These are phyloP conservation scores for Euryodendron excelsum DNA, from an alignment of 148 eudicot species.

Conservation along the genomic window DNA sequence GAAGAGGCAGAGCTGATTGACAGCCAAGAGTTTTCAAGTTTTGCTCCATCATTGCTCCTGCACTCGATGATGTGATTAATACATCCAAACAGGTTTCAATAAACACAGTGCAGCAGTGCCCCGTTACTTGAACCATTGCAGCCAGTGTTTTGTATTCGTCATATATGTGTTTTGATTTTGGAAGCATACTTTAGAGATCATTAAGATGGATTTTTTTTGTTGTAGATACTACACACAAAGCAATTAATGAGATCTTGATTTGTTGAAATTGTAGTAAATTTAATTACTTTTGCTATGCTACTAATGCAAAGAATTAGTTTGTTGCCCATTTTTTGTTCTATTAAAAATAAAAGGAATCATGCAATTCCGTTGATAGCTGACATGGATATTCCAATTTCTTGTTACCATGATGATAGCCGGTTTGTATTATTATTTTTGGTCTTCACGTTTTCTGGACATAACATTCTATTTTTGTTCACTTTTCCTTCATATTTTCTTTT, in stretches of 20 bases:
- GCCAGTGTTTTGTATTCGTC: constrained; percentile 25
- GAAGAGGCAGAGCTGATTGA: constrained; percentile 16
- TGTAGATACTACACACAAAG: constrained; percentile 5
- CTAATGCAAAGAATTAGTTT: constrained; percentile 2
- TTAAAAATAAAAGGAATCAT: not conserved
- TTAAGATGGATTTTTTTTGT: constrained; percentile 2
- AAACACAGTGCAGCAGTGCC: constrained; percentile 9
- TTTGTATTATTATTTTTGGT: not conserved
- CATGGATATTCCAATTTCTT: not conserved
- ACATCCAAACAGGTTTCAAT: constrained; percentile 10
- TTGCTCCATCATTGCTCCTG: constrained; percentile 1
- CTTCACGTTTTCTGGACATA: not conserved
- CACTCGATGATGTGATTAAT: constrained; percentile 4
- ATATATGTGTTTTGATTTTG: not conserved
- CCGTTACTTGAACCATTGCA: constrained; percentile 26
- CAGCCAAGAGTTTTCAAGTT: constrained; percentile 8
- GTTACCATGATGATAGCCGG: not conserved
- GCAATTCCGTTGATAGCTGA: not conserved
- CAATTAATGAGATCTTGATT: not conserved
- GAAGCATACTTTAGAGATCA: not conserved
- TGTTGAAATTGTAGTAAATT: not conserved
- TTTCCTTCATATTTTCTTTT: too few species aligned
- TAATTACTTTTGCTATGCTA: constrained; percentile 3
- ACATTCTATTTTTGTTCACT: not conserved
- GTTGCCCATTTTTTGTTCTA: constrained; percentile 9